Conservation (phyloP, 139 green algal species). For the Eudorina sp. region DNA sequence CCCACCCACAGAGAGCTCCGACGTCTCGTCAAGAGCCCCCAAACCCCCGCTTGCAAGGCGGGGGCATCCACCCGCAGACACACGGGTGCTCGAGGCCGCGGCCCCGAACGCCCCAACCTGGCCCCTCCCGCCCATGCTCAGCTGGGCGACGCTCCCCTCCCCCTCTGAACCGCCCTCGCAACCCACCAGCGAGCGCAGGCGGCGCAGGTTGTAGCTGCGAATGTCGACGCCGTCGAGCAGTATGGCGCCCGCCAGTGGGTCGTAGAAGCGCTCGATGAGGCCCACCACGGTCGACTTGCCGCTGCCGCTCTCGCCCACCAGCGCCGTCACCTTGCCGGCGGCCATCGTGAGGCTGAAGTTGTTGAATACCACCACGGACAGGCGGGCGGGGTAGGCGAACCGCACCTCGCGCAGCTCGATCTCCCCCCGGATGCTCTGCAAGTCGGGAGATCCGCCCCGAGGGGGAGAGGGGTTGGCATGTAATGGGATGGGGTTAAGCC, state of each 20-base stretch:
- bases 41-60: no score
- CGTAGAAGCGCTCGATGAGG: constrained; percentile 93
- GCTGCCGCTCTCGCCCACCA: constrained; percentile 92
- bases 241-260: constrained; percentile 71
- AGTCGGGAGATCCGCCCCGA: no score
- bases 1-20: no score
- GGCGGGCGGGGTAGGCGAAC: constrained; percentile 85
- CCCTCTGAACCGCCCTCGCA: no score
- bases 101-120: no score
- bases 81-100: no score
- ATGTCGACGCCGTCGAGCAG: constrained; percentile 91
- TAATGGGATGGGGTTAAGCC: no score
- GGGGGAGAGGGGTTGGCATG: no score
- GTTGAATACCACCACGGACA: constrained; percentile 71
- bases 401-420: constrained; percentile 72
- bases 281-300: constrained; percentile 93
- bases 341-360: constrained; percentile 74
- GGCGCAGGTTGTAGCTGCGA: constrained; percentile 80
- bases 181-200: constrained; percentile 76
- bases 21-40: no score
- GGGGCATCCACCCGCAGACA: no score
- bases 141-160: no score
- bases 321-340: constrained; percentile 82
- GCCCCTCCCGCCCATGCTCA: no score
- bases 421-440: constrained; percentile 57